These are phyloP conservation scores for Aspergillus jensenii DNA, from an alignment of 2,329 filamentous ascomycete species.

Conservation along the genomic window DNA sequence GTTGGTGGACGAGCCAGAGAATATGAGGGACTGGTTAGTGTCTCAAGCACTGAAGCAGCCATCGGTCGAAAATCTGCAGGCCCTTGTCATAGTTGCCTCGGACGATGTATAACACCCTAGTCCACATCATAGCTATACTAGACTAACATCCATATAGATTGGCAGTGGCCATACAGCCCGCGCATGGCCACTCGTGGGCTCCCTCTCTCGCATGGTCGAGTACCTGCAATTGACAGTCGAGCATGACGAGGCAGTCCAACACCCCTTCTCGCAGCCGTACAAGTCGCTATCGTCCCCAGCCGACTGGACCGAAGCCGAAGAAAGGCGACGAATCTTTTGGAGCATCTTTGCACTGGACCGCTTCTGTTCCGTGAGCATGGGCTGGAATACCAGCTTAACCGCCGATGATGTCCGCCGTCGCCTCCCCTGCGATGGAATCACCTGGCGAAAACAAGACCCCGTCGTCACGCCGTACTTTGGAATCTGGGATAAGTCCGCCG, in stretches of 20 bases:
- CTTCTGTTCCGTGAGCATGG: slow-evolving; percentile 39
- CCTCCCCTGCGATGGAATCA: slow-evolving; percentile 43
- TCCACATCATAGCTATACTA: too few relatives aligned
- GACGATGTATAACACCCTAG: slow-evolving; percentile 30
- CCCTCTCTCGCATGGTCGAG: slow-evolving; percentile 39
- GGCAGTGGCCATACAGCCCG: slow-evolving; percentile 30
- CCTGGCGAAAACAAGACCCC: slow-evolving; percentile 43
- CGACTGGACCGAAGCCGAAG: slow-evolving; percentile 40
- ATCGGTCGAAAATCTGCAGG: slow-evolving; percentile 28
- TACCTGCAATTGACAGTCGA: slow-evolving; percentile 39
- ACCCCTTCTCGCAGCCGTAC: slow-evolving; percentile 28
- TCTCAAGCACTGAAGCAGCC: slow-evolving; percentile 15
- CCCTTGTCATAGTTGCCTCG: slow-evolving; percentile 36
- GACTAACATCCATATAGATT: slow-evolving; percentile 20
- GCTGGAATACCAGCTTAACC: slow-evolving; percentile 38
- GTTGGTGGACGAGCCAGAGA: not conserved
- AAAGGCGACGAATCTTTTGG: slow-evolving; percentile 44
- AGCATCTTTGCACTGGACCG: slow-evolving; percentile 42
- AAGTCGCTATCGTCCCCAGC: slow-evolving; percentile 27
- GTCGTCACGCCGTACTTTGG: slow-evolving; percentile 47
- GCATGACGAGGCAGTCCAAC: slow-evolving; percentile 25
- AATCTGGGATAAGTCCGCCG: slow-evolving; percentile 46
- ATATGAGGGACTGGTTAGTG: slow-evolving; percentile 12
- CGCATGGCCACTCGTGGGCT: slow-evolving; percentile 40
- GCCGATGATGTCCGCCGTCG: slow-evolving; percentile 39